Base-by-base conservation (phyloP, 2,329 filamentous ascomycete species). In the Aspergillus sp. region DNA sequence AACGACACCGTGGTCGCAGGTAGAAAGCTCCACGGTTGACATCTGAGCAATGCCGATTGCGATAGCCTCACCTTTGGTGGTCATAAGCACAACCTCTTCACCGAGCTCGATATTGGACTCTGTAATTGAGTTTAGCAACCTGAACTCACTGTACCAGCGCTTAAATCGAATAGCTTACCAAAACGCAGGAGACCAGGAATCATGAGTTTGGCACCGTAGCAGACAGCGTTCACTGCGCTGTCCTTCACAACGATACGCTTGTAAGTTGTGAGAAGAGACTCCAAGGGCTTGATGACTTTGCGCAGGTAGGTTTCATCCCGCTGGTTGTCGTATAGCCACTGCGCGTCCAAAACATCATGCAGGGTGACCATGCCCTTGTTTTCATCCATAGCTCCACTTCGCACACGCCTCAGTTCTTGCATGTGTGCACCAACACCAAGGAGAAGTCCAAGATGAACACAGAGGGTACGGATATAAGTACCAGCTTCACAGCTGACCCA, bases 401-500 rank as follows among this genome's bases (percentile, higher is more conserved):
- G 86, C 51, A 98, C 93, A 84, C 93, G 88, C 68, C 93, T 87
- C 67, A 98, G 87, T 82, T 98, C 93, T 81, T 98, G 93, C 93
- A 98, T 98, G 81, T 98, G 92, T 53, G 91, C 95, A 66, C 93
- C 93, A 57, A 96, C 92, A 74, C 93, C 86, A 32, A 89, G 79
- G 58, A 89, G 71, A 59, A 89, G 78, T 76, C 91, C 90, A 67
- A 99, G 78, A 80, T 98, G 95, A 43, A 98, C 93, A 78, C 95
- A 98, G 48, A 99, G 87, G 38, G 95, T 99, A 82, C 95, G 90
- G 75, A 99, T 98, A 78, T 99, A 99, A 63, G 95, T 99, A 75
- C 95, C 95, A 57, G 92, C 95, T 80, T 99, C 95, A 78, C 95
- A 99, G 79, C 91, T 96, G 68, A 98, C 95, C 93, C 95, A 98